phyloP scores from a whole-genome alignment of 176 grass and related monocot species.

The Metroxylon sagu region DNA sequence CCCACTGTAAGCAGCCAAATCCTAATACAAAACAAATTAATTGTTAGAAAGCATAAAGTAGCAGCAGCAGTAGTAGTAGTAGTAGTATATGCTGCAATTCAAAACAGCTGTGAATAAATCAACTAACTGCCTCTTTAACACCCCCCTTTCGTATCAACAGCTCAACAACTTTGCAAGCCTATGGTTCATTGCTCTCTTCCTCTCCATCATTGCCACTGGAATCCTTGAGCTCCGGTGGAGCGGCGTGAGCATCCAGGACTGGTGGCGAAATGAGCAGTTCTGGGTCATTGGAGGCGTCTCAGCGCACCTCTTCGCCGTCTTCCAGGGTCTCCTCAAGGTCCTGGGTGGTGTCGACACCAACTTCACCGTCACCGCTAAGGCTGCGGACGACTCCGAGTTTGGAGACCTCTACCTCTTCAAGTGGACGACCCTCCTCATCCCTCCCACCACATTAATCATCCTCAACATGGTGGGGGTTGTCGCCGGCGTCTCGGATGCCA shows the following conservation, averaged over 20 bases:
- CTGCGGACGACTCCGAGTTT: slow-evolving; percentile 50
- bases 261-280: slow-evolving; percentile 92
- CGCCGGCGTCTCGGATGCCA: slow-evolving; percentile 80
- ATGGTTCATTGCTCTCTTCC: slow-evolving; percentile 84
- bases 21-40: too few species aligned
- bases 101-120: too few species aligned
- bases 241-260: slow-evolving; percentile 87
- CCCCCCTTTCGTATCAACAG: slow-evolving; percentile 4
- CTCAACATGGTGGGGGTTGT: slow-evolving; percentile 98
- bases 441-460: slow-evolving; percentile 85
- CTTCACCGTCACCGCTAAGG: slow-evolving; percentile 95
- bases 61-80: too few species aligned
- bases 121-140: too few species aligned
- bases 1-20: slow-evolving; percentile 41
- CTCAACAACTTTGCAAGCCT: slow-evolving; percentile 81
- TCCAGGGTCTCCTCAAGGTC: slow-evolving; percentile 94
- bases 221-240: slow-evolving; percentile 85
- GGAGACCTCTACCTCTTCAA: slow-evolving; percentile 97
- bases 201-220: slow-evolving; percentile 78
- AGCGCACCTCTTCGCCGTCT: slow-evolving; percentile 78
- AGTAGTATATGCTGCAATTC: too few species aligned
- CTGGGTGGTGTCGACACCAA: slow-evolving; percentile 78
- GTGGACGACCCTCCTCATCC: slow-evolving; percentile 75
- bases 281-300: slow-evolving; percentile 91
- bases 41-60: too few species aligned